phyloP scores from a whole-genome alignment of 768 basidiomycete species.

The Lactarius tabidus region DNA sequence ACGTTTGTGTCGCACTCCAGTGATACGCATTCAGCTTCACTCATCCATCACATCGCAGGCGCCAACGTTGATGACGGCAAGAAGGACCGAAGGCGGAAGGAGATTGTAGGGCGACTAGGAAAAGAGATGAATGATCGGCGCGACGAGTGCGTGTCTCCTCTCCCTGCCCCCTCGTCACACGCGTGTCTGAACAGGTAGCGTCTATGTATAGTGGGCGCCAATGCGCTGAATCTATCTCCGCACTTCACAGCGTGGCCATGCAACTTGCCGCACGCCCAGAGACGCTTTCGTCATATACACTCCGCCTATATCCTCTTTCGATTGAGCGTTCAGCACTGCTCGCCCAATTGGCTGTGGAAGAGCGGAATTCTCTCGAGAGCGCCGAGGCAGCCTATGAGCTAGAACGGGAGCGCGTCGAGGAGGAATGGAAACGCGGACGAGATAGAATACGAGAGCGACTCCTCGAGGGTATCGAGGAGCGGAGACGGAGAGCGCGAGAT shows the following conservation, averaged over 20 bases:
- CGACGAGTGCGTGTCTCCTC: conserved; percentile 56
- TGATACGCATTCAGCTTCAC: background rate
- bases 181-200: conserved; percentile 11
- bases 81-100: conserved; percentile 66
- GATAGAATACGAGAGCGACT: conserved; percentile 73
- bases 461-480: conserved; percentile 81
- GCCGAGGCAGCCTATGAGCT: conserved; percentile 71
- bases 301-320: conserved; percentile 68
- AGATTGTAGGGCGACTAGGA: conserved; percentile 62
- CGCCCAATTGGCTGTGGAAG: conserved; percentile 60
- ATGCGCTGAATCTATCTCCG: conserved; percentile 57
- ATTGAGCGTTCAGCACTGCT: conserved; percentile 75
- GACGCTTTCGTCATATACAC: conserved; percentile 56
- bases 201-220: conserved; percentile 47
- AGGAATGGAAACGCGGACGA: conserved; percentile 73
- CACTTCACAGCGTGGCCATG: conserved; percentile 53
- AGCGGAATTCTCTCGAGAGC: conserved; percentile 62
- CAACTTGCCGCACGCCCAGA: conserved; percentile 70
- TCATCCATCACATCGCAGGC: conserved; percentile 16
- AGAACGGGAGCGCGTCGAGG: conserved; percentile 74
- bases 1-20: background rate
- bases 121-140: conserved; percentile 72
- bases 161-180: conserved; percentile 13
- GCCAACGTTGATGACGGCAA: conserved; percentile 41
- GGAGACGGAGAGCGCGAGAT: conserved; percentile 71